Evolutionary conservation across 768 basidiomycete genomes (phyloP).

Genomic region (Kwoniella heveanensis): DNA sequence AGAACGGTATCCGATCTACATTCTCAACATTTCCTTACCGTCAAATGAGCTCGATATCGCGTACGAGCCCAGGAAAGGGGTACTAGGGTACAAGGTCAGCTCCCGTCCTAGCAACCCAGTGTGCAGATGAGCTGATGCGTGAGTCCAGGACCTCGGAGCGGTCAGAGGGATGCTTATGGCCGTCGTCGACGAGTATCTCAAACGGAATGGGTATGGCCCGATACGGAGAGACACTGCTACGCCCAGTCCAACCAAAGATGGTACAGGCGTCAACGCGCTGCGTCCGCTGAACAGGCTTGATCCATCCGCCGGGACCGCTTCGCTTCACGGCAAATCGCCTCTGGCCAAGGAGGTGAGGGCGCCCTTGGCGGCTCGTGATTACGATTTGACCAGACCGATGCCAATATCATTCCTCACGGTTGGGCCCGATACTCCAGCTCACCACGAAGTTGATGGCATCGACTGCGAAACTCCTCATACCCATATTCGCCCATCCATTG

Average conservation of each 20-base stretch:
- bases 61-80: slow-evolving; percentile 74
- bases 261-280: neutral
- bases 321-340: slow-evolving; percentile 10
- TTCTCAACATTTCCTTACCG: slow-evolving; percentile 73
- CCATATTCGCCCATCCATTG: too few relatives aligned
- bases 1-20: slow-evolving; percentile 79
- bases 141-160: slow-evolving; percentile 57
- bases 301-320: neutral
- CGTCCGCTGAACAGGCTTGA: neutral
- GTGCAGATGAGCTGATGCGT: neutral
- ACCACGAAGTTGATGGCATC: too few relatives aligned
- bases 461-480: too few relatives aligned
- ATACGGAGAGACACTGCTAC: neutral
- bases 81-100: slow-evolving; percentile 69
- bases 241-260: slow-evolving; percentile 6
- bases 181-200: slow-evolving; percentile 67
- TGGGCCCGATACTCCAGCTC: too few relatives aligned
- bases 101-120: neutral
- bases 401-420: slow-evolving; percentile 1
- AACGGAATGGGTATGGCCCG: slow-evolving; percentile 64
- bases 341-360: neutral
- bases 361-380: neutral
- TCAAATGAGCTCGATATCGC: slow-evolving; percentile 71
- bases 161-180: slow-evolving; percentile 65
- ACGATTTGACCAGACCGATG: slow-evolving; percentile 6